Evolutionary conservation across 768 basidiomycete genomes (phyloP).

Genomic region (Leccinum subgranulosum): DNA sequence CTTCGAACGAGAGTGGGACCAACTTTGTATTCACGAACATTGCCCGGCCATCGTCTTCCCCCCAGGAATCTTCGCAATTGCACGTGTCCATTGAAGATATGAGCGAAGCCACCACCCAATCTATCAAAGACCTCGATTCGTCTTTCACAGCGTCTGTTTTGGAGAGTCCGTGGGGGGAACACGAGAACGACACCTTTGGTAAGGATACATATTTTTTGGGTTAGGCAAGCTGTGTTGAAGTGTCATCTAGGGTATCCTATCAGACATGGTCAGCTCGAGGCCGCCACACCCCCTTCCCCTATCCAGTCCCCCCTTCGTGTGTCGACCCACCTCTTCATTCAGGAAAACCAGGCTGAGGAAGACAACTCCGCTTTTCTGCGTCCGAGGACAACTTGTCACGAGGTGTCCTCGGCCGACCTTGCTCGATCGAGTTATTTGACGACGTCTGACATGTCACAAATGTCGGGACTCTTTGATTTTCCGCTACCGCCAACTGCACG

Average conservation of each 20-base stretch:
- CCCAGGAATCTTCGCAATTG: slow-evolving; percentile 8
- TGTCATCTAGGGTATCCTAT: slow-evolving; percentile 21
- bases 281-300: slow-evolving; percentile 8
- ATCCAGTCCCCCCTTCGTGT: slow-evolving; percentile 9
- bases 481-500: slow-evolving; percentile 53
- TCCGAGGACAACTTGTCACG: slow-evolving; percentile 21
- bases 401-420: slow-evolving; percentile 28
- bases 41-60: slow-evolving; percentile 15
- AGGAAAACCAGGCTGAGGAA: slow-evolving; percentile 5
- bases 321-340: slow-evolving; percentile 24
- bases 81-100: slow-evolving; percentile 9
- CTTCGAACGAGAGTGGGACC: slow-evolving; percentile 11
- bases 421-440: slow-evolving; percentile 62
- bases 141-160: slow-evolving; percentile 20
- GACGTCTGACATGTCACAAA: slow-evolving; percentile 53
- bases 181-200: slow-evolving; percentile 34
- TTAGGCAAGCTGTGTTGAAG: background rate
- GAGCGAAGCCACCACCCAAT: background rate
- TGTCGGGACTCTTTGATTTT: slow-evolving; percentile 73
- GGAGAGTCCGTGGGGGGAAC: slow-evolving; percentile 6
- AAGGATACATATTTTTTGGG: background rate
- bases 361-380: slow-evolving; percentile 5
- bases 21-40: slow-evolving; percentile 19
- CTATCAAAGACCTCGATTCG: slow-evolving; percentile 22
- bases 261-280: slow-evolving; percentile 19